A percentile compares a stretch with the other conserved stretches of the same genome.
These are phyloP conservation scores for Penicillium turbatum DNA, from an alignment of 495 filamentous ascomycete species.

Conservation along the genomic window DNA sequence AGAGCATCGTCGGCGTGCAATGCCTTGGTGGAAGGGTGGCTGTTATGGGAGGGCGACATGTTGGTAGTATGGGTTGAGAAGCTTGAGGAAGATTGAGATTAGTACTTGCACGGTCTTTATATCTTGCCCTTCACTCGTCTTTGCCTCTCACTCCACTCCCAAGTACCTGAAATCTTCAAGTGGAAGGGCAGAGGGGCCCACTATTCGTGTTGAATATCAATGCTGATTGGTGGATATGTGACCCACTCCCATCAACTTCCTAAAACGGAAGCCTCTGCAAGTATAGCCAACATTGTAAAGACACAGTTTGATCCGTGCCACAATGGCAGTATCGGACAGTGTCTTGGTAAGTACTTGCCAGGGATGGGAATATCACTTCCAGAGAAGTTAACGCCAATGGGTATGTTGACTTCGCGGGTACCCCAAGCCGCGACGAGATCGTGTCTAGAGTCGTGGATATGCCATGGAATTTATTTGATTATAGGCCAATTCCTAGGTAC, in stretches of 20 bases:
- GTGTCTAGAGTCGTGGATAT: too few relatives aligned
- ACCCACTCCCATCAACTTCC: slow-evolving; percentile 29
- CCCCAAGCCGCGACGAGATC: too few relatives aligned
- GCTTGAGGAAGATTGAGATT: neutral
- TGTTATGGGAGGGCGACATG: slow-evolving; percentile 15
- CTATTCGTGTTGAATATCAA: neutral
- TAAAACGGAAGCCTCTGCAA: slow-evolving; percentile 10
- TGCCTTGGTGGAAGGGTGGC: slow-evolving; percentile 21
- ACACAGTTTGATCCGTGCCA: neutral
- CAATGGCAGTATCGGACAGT: neutral
- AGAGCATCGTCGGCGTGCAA: slow-evolving; percentile 77
- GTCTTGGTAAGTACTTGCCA: too few relatives aligned
- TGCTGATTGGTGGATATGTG: neutral
- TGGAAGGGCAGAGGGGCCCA: neutral
- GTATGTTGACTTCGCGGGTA: too few relatives aligned
- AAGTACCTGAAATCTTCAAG: neutral
- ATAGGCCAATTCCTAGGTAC: too few relatives aligned
- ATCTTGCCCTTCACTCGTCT: neutral
- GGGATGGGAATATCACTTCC: too few relatives aligned
- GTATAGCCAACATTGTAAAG: neutral
- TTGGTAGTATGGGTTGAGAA: neutral
- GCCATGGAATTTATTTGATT: too few relatives aligned
- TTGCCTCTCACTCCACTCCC: neutral
- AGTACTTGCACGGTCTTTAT: neutral
- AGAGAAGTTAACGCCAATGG: too few relatives aligned